These are phyloP conservation scores for Clitopilus passeckerianus DNA, from an alignment of 768 basidiomycete genomes.

Conservation along the genomic window DNA sequence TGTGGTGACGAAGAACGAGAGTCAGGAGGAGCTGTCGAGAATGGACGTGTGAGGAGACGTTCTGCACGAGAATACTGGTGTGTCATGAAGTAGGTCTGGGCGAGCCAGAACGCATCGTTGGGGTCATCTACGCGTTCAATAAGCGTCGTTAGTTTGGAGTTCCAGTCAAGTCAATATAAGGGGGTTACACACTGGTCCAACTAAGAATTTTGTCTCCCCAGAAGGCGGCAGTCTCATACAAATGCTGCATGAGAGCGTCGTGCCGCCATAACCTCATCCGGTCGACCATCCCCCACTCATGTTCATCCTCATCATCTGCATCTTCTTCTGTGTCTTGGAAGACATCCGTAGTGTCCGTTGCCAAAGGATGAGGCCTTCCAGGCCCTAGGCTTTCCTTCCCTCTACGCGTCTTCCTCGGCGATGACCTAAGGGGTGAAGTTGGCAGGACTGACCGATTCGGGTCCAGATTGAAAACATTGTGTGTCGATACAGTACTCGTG, in stretches of 20 bases:
- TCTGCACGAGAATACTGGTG: constrained; percentile 95
- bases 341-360: constrained; percentile 72
- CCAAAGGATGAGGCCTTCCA: constrained; percentile 61
- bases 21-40: constrained; percentile 50
- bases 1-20: constrained; percentile 22
- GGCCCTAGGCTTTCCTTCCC: constrained; percentile 41
- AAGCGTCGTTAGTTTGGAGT: background rate
- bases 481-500: constrained; percentile 52
- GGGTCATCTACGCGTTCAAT: constrained; percentile 63
- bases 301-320: constrained; percentile 51
- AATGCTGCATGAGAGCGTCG: constrained; percentile 97
- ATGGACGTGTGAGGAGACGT: constrained; percentile 83
- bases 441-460: constrained; percentile 77
- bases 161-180: background rate
- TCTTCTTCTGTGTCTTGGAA: constrained; percentile 66
- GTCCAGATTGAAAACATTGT: constrained; percentile 59
- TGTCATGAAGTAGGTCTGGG: constrained; percentile 95
- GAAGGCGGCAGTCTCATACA: constrained; percentile 95
- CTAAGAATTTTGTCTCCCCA: constrained; percentile 98
- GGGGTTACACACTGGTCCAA: constrained; percentile 79
- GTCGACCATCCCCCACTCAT: constrained; percentile 87
- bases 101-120: constrained; percentile 99
- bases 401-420: constrained; percentile 52
- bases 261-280: constrained; percentile 96
- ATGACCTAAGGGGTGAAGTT: constrained; percentile 66